Evolutionary conservation across 2,329 filamentous ascomycete genomes (phyloP), one percentile per base, ranked within the genome.

Genomic region (Ophiostoma sp.): DNA sequence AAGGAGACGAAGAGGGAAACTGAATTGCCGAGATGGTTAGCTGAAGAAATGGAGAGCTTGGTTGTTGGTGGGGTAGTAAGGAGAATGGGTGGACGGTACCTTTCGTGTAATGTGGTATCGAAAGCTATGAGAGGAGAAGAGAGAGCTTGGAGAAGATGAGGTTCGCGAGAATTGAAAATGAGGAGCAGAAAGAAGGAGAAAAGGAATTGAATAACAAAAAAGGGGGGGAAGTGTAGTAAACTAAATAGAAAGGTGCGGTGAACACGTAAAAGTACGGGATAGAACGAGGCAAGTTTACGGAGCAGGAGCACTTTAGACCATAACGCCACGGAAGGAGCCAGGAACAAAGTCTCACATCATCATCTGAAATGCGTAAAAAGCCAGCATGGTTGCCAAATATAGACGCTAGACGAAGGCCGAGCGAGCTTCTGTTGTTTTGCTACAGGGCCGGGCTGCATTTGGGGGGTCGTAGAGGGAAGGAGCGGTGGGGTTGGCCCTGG

Each of bases 271-370:
- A 39, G 59, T 61, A 39, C 31, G 59, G 50, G 70, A 50, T 55
- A 55, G 11, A 48, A 69, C 33, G 69, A 70, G 50, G 31, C 33
- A n/a, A 45, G 36, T 7, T 42, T 19, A 36, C n/a, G n/a, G n/a
- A n/a, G n/a, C n/a, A n/a, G n/a, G n/a, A n/a, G n/a, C n/a, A n/a
- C n/a, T n/a, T n/a, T n/a, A n/a, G n/a, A 39, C 4, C n/a, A 42
- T 36, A 64, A 64, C 22, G 22, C 61, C n/a, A 66, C 33, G 50
- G 69, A 71, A 71, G 19, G 39, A 63, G 17, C 36, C 42, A 48
- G 42, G 19, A 25, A 52, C 59, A 64, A 63, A 42, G 69, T n/a
- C 55, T 63, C 57, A 71, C 69, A 71, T 71, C 69, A 64, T 64
- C 59, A 42, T 17, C 36, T 15, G 52, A 48, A 31, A 39, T 36